phyloP scores from a whole-genome alignment of 441 rosid genomes.

The Breynia disticha region DNA sequence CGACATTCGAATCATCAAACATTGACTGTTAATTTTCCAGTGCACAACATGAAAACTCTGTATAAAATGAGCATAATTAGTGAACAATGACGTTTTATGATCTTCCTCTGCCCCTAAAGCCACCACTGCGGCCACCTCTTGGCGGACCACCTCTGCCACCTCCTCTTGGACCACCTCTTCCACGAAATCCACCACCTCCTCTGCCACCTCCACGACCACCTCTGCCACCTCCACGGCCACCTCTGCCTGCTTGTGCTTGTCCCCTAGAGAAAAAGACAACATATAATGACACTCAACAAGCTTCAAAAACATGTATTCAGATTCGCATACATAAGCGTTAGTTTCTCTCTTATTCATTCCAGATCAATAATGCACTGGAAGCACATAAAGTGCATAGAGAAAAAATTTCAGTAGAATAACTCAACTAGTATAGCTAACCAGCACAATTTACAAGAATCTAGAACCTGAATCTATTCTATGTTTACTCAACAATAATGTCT shows the following conservation, averaged over 20 bases:
- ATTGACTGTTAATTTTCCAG: conserved; percentile 12
- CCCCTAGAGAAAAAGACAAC: conserved; percentile 34
- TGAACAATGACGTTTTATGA: conserved; percentile 26
- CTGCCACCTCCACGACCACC: conserved; percentile 38
- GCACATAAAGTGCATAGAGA: too few relatives aligned
- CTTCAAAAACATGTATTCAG: background rate
- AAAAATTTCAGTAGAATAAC: too few relatives aligned
- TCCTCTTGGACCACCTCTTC: conserved; percentile 68
- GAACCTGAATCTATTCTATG: too few relatives aligned
- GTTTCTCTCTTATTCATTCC: too few relatives aligned
- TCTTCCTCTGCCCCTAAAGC: conserved; percentile 84
- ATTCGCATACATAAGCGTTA: background rate
- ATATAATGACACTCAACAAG: conserved; percentile 1
- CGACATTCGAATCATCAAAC: conserved; percentile 11
- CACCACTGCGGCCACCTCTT: conserved; percentile 61
- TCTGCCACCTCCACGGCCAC: conserved; percentile 22
- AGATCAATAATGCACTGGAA: too few relatives aligned
- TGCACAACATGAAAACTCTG: conserved; percentile 10
- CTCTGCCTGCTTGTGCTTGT: conserved; percentile 18
- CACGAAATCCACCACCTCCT: conserved; percentile 43
- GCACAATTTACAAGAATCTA: too few relatives aligned
- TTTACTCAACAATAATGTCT: too few relatives aligned
- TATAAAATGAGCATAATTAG: conserved; percentile 8
- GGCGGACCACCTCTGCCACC: conserved; percentile 57
- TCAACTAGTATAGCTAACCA: background rate